These are phyloP conservation scores for Trichoderma orchidacearum DNA, from an alignment of 495 filamentous ascomycete species.

Conservation along the genomic window DNA sequence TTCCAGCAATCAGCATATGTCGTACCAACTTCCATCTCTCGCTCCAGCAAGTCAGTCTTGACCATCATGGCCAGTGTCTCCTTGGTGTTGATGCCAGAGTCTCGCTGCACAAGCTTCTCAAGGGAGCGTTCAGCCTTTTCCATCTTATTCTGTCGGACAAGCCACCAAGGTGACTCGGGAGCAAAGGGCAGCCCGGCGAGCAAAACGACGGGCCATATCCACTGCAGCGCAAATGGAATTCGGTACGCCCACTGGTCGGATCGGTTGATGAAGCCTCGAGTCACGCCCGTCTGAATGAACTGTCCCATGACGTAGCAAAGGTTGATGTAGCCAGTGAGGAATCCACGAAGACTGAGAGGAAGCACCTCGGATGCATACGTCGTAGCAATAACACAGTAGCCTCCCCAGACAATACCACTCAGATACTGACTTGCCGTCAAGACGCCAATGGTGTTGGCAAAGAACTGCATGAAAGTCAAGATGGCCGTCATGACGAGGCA, in stretches of 20 bases:
- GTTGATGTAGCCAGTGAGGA: slow-evolving; percentile 52
- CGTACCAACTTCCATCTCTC: slow-evolving; percentile 38
- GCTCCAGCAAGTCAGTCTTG: slow-evolving; percentile 54
- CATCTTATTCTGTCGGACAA: slow-evolving; percentile 36
- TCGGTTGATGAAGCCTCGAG: slow-evolving; percentile 16
- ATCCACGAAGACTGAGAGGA: slow-evolving; percentile 46
- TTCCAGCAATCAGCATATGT: slow-evolving; percentile 54
- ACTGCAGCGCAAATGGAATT: slow-evolving; percentile 43
- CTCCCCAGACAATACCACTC: slow-evolving; percentile 54
- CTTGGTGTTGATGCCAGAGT: slow-evolving; percentile 31
- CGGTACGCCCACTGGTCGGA: slow-evolving; percentile 36
- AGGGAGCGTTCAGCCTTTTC: slow-evolving; percentile 25
- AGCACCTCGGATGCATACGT: slow-evolving; percentile 43
- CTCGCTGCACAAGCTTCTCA: slow-evolving; percentile 14
- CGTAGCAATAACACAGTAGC: slow-evolving; percentile 27
- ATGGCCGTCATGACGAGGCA: slow-evolving; percentile 25
- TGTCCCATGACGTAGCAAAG: slow-evolving; percentile 53
- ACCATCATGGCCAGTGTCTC: slow-evolving; percentile 62
- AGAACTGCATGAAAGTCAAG: slow-evolving; percentile 43
- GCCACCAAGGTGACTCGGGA: slow-evolving; percentile 30
- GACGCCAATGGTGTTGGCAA: slow-evolving; percentile 41
- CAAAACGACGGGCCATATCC: slow-evolving; percentile 37
- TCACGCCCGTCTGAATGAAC: slow-evolving; percentile 34
- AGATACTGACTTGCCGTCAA: slow-evolving; percentile 53
- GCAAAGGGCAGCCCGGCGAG: slow-evolving; percentile 24